A percentile compares a stretch with the other conserved stretches of the same genome.
phyloP scores from a whole-genome alignment of 169 alveolate species.

The Cryptosporidium sp. region DNA sequence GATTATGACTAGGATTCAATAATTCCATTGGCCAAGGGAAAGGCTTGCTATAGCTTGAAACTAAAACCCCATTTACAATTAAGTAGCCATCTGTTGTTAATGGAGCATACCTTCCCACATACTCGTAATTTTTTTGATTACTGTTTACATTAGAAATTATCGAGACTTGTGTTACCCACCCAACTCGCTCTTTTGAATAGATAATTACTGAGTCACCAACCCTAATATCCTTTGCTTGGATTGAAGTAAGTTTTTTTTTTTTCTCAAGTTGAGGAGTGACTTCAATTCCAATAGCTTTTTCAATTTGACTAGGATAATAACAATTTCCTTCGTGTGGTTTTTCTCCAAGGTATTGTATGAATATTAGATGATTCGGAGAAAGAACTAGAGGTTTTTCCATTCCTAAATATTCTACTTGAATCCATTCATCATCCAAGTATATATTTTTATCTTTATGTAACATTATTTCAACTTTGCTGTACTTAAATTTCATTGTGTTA shows the following conservation, averaged over 20 bases:
- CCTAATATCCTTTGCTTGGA: conserved; percentile 28
- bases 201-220: conserved; percentile 40
- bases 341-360: conserved; percentile 27
- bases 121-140: not conserved
- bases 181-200: conserved; percentile 20
- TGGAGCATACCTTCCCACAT: conserved; percentile 65
- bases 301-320: not conserved
- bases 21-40: conserved; percentile 63
- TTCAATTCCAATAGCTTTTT: not conserved
- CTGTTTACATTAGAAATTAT: not conserved
- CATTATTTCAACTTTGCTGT: conserved; percentile 47
- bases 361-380: conserved; percentile 61
- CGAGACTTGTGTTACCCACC: conserved; percentile 52
- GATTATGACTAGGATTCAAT: conserved; percentile 28
- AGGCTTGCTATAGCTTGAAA: conserved; percentile 71
- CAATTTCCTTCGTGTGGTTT: conserved; percentile 61
- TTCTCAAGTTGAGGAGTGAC: not conserved
- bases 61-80: conserved; percentile 63
- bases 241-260: not conserved
- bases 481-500: conserved; percentile 33
- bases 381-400: conserved; percentile 36
- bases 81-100: conserved; percentile 43
- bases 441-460: conserved; percentile 39
- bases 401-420: conserved; percentile 18
- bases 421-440: conserved; percentile 52